phyloP scores from a whole-genome alignment of 148 eudicot species.

The Fagopyrum homotropicum region DNA sequence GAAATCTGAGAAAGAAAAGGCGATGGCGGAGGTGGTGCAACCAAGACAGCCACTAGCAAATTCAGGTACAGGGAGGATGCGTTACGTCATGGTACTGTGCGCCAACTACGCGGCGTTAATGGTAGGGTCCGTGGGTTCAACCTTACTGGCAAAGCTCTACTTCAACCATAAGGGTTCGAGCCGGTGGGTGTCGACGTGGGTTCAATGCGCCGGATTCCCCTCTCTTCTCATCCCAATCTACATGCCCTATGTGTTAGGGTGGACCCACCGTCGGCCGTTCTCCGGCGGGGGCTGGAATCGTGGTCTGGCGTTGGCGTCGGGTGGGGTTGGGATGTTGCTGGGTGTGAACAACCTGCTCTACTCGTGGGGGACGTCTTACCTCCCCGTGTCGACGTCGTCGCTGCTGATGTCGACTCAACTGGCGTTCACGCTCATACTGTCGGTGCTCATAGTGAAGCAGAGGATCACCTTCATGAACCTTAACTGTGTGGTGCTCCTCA shows the following conservation, averaged over 20 bases:
- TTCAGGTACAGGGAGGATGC: not conserved
- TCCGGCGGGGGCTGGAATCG: constrained; percentile 24
- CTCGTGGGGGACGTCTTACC: constrained; percentile 72
- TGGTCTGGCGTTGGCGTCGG: constrained; percentile 17
- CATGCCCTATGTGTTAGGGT: constrained; percentile 32
- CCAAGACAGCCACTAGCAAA: constrained; percentile 8
- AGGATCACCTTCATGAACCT: constrained; percentile 55
- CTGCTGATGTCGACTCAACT: constrained; percentile 57
- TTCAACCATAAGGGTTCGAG: constrained; percentile 74
- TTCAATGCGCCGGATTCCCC: constrained; percentile 77
- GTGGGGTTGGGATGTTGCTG: constrained; percentile 30
- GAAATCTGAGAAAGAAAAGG: too few relatives aligned
- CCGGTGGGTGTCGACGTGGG: constrained; percentile 72
- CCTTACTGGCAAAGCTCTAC: constrained; percentile 52
- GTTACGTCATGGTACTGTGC: constrained; percentile 33
- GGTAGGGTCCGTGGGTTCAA: constrained; percentile 51
- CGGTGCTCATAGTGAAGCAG: constrained; percentile 53
- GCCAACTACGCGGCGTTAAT: constrained; percentile 42
- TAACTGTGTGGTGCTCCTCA: constrained; percentile 59
- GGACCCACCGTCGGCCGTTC: constrained; percentile 46
- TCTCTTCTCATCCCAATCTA: constrained; percentile 37
- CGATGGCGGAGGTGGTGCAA: too few relatives aligned
- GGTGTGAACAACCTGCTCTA: constrained; percentile 57
- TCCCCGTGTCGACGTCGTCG: constrained; percentile 70
- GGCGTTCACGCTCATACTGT: constrained; percentile 48